A percentile compares a stretch with the other conserved stretches of the same genome.
Evolutionary conservation across 129 eudicot genomes (phyloP).

Genomic region (Helianthus tuberosus): DNA sequence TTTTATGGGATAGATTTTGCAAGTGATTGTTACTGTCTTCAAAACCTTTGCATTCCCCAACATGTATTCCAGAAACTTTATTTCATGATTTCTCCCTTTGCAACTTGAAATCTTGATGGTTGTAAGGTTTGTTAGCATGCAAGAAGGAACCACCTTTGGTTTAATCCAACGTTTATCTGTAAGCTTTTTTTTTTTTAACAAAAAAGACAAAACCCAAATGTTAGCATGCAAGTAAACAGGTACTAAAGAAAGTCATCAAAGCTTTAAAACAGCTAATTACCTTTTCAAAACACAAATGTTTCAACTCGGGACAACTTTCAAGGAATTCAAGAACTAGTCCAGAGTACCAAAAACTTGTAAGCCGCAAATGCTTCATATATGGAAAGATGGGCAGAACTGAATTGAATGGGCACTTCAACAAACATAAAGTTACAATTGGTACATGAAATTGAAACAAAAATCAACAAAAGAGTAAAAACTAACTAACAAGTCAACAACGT

Average conservation of each 20-base stretch:
- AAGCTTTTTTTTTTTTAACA: not conserved
- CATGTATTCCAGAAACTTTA: not conserved
- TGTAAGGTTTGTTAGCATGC: not conserved
- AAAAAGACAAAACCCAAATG: not conserved
- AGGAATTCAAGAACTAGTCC: not conserved
- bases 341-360: not conserved
- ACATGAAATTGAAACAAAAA: not conserved
- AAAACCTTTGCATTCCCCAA: not conserved
- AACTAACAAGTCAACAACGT: not conserved
- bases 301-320: not conserved
- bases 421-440: not conserved
- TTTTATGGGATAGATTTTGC: not conserved
- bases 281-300: constrained; percentile 7
- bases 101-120: not conserved
- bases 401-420: not conserved
- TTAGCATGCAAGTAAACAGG: not conserved
- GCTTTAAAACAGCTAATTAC: not conserved
- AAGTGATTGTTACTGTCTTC: not conserved
- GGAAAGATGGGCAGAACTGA: constrained; percentile 2
- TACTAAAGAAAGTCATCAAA: not conserved
- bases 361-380: constrained; percentile 15
- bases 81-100: not conserved
- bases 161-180: not conserved
- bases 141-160: not conserved
- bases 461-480: not conserved